Percentiles rank a stretch among this genome's conserved stretches.
Evolutionary conservation across 139 green algal species (phyloP).

Genomic region (Bryopsis sp.): DNA sequence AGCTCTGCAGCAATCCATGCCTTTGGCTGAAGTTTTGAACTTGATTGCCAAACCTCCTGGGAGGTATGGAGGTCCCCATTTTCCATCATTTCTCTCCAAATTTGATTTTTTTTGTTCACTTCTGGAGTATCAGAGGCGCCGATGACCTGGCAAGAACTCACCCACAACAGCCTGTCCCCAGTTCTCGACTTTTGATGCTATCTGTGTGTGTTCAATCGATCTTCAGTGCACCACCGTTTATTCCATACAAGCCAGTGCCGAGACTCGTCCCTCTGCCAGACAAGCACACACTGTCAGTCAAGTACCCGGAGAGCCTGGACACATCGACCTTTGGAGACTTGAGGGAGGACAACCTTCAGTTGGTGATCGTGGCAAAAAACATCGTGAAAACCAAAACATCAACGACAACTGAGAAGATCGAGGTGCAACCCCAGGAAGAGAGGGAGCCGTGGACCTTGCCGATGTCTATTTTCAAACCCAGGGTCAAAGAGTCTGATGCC

Average conservation of each 20-base stretch:
- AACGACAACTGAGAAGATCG: constrained; percentile 41
- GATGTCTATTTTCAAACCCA: constrained; percentile 56
- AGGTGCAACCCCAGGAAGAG: constrained; percentile 31
- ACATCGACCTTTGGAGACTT: constrained; percentile 48
- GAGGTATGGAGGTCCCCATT: constrained; percentile 14
- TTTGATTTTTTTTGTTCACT: too few species aligned
- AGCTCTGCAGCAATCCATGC: constrained; percentile 69
- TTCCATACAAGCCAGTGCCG: constrained; percentile 58
- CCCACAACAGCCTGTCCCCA: too few species aligned
- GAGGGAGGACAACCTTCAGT: constrained; percentile 57
- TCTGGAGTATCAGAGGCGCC: too few species aligned
- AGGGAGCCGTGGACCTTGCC: constrained; percentile 55
- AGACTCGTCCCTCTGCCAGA: constrained; percentile 55
- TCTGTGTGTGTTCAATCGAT: too few species aligned
- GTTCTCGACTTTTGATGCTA: too few species aligned
- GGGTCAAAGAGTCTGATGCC: constrained; percentile 49
- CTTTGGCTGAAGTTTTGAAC: constrained; percentile 49
- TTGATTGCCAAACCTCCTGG: constrained; percentile 54
- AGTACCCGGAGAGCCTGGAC: constrained; percentile 34
- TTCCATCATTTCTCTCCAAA: background rate
- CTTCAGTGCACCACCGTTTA: constrained; percentile 48
- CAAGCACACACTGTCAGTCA: constrained; percentile 50
- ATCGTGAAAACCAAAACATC: constrained; percentile 48
- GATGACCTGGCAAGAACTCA: too few species aligned
- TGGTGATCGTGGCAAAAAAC: constrained; percentile 41